Conservation (phyloP, 352 stramenopile species). For the Globisporangium heterothallicum region DNA sequence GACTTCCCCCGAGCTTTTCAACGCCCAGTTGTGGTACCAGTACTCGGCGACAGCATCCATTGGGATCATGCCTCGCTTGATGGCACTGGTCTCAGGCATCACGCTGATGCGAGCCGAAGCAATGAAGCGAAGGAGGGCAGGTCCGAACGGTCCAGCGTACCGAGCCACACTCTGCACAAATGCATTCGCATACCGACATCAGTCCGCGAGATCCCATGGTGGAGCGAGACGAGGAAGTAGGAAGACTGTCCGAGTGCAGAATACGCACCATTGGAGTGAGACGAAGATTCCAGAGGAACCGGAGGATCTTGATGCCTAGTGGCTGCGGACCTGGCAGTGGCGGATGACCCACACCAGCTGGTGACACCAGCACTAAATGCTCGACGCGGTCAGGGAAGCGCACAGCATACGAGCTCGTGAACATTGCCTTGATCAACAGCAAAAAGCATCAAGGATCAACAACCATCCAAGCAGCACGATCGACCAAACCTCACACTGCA, state of each 20-base stretch:
- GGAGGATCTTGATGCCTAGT: constrained; percentile 37
- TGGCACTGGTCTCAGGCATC: constrained; percentile 58
- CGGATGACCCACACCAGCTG: constrained; percentile 45
- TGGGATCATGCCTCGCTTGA: constrained; percentile 39
- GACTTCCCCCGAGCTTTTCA: constrained; percentile 58
- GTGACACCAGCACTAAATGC: constrained; percentile 58
- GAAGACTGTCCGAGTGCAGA: too few species aligned
- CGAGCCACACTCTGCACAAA: constrained; percentile 34
- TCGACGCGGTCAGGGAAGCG: constrained; percentile 37
- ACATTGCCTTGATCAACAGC: constrained; percentile 39
- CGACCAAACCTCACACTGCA: too few species aligned
- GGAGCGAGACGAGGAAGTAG: too few species aligned
- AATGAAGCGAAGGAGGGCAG: constrained; percentile 40
- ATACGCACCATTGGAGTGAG: constrained; percentile 45
- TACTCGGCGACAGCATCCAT: constrained; percentile 38
- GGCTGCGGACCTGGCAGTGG: constrained; percentile 23
- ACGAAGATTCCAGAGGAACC: constrained; percentile 42
- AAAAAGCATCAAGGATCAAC: neutral
- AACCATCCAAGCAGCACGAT: neutral
- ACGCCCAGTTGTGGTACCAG: constrained; percentile 77
- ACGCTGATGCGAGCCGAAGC: constrained; percentile 33
- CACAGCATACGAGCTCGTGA: constrained; percentile 45
- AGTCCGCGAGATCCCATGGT: too few species aligned
- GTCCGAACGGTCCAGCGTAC: constrained; percentile 49
- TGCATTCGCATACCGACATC: neutral